Conservation (phyloP, 2,329 filamentous ascomycete genomes). For the Botrytis squamosa region DNA sequence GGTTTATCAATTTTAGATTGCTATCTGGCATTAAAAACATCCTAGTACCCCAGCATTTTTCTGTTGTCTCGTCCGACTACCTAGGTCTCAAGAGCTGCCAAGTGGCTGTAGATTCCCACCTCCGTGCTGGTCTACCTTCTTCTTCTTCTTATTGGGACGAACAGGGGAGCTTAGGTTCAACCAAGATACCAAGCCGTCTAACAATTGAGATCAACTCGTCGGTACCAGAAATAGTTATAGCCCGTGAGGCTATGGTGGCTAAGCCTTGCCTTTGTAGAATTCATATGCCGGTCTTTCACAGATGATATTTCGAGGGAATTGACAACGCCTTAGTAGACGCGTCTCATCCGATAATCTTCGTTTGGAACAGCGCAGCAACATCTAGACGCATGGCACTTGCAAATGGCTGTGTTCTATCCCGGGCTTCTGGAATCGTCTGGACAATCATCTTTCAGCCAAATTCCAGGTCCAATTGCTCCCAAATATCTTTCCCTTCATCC, state of each 20-base stretch:
- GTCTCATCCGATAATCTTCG: not conserved
- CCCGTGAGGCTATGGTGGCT: conserved; percentile 9
- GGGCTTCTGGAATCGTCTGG: not conserved
- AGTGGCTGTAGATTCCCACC: not conserved
- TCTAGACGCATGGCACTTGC: not conserved
- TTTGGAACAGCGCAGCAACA: not conserved
- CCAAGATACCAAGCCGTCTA: not conserved
- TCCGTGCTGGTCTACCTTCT: not conserved
- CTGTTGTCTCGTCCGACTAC: not conserved
- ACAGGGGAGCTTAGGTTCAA: not conserved
- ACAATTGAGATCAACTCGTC: not conserved
- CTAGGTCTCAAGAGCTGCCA: not conserved
- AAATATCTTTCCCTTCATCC: conserved; percentile 40
- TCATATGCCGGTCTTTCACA: not conserved
- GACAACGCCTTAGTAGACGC: not conserved
- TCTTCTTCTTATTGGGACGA: not conserved
- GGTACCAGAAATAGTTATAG: not conserved
- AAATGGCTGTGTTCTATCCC: not conserved
- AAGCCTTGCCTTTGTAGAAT: conserved; percentile 6
- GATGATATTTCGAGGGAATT: not conserved
- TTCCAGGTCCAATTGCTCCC: conserved; percentile 46
- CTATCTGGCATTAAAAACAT: not conserved
- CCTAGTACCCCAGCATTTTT: not conserved
- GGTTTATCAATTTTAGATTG: not conserved
- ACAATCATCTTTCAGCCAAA: conserved; percentile 36